phyloP scores from a whole-genome alignment of 345 rosid species.

The Capsella bursapastoris region DNA sequence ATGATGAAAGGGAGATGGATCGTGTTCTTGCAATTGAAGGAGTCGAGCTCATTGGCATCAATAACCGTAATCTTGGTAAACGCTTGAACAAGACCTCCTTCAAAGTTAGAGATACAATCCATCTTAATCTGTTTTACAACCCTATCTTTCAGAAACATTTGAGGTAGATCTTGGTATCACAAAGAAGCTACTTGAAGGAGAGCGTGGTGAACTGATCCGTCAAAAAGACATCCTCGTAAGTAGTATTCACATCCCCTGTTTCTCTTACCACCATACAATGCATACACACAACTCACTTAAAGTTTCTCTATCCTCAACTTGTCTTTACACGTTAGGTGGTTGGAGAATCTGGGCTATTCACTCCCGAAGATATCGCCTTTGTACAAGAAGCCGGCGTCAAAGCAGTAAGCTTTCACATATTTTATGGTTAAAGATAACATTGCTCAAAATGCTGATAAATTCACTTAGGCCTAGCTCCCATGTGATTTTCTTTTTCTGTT shows the following conservation, averaged over 20 bases:
- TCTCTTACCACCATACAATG: slow-evolving; percentile 2
- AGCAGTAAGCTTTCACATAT: slow-evolving; percentile 64
- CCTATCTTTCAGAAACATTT: slow-evolving; percentile 66
- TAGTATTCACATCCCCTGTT: slow-evolving; percentile 2
- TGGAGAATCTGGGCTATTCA: slow-evolving; percentile 89
- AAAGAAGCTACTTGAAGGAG: slow-evolving; percentile 84
- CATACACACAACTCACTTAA: neutral
- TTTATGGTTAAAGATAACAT: neutral
- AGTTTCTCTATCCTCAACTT: slow-evolving; percentile 2
- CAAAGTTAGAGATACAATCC: slow-evolving; percentile 7
- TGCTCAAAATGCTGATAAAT: slow-evolving; percentile 6
- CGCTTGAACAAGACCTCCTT: slow-evolving; percentile 10
- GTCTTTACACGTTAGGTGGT: slow-evolving; percentile 63
- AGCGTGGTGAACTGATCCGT: slow-evolving; percentile 71
- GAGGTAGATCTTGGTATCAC: slow-evolving; percentile 88
- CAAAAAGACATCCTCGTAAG: slow-evolving; percentile 84
- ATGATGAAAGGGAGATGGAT: slow-evolving; percentile 92
- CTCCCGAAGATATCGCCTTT: slow-evolving; percentile 76
- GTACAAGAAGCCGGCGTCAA: slow-evolving; percentile 94
- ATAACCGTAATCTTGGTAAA: slow-evolving; percentile 89
- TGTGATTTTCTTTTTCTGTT: slow-evolving; percentile 17
- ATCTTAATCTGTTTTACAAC: slow-evolving; percentile 7
- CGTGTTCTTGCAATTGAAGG: slow-evolving; percentile 96
- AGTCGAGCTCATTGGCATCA: slow-evolving; percentile 84
- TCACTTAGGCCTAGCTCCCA: neutral